Evolutionary conservation across 2,329 filamentous ascomycete species (phyloP), one percentile per base, ranked within the genome.

Genomic region (Sclerotinia nivalis): DNA sequence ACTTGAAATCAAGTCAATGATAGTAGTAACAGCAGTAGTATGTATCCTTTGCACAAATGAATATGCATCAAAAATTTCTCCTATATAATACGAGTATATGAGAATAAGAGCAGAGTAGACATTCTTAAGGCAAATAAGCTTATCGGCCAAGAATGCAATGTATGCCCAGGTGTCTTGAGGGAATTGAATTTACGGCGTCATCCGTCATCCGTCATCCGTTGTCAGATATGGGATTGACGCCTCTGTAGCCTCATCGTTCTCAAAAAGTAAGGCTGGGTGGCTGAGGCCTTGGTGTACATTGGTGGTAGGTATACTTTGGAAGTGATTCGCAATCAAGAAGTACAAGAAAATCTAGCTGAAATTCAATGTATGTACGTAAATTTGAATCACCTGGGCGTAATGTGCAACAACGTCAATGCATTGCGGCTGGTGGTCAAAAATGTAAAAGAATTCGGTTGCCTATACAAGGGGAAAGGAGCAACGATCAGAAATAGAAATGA

Each of bases 201-300:
- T 5, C 31, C 47, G 61, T 64, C 61, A 64, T 5, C 31, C 47
- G 61, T 58, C 34, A 56, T n/a, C 54, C 9, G 22, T n/a, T 22
- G 47, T 65, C 47, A 65, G 47, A 65, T 28, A 18, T 52, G 25
- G n/a, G 31, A 9, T 52, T 37, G 45, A 13, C 45, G 31, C 15
- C 61, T 52, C 47, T 52, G 61, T 28, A 64, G 47, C 61, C 61
- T 65, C 61, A 65, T 40, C 31, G 4, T 52, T 40, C 9, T 37
- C 22, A 12, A 52, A 43, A 64, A 64, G 61, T 52, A 52, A 34
- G 61, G 61, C 47, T 34, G 22, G 61, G 61, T 65, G 61, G 61
- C 61, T 65, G 61, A 64, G 45, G 60, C 13, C 45, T 64, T 64
- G 61, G 61, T 52, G 40, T 52, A 37, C 45, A n/a, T 50, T 43